These are phyloP conservation scores for Neofusicoccum sp. DNA, from an alignment of 2,329 filamentous ascomycete species.

Conservation along the genomic window DNA sequence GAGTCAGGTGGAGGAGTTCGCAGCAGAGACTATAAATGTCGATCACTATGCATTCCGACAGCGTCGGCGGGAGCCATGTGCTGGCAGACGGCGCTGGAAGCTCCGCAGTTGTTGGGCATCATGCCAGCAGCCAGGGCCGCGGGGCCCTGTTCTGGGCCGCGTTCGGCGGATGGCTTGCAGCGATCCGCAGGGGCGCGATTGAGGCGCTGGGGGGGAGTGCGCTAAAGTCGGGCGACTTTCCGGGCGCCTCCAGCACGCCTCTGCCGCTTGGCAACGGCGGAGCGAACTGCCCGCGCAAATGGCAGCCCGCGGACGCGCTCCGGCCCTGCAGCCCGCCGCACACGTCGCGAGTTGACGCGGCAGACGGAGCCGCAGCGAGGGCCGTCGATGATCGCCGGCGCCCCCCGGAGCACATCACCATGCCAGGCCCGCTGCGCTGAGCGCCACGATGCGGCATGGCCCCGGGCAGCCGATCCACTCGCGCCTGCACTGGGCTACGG, in stretches of 20 bases:
- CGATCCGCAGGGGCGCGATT: not conserved
- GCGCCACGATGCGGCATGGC: not conserved
- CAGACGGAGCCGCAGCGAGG: too few species aligned
- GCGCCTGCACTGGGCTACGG: not conserved
- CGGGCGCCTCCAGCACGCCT: not conserved
- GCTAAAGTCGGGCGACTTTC: slow-evolving; percentile 4
- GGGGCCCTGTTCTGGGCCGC: not conserved
- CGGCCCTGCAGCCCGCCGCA: not conserved
- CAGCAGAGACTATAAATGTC: not conserved
- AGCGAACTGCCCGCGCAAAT: slow-evolving; percentile 5
- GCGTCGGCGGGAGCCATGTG: not conserved
- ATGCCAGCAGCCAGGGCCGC: not conserved
- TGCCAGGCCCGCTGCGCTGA: not conserved
- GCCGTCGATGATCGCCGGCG: too few species aligned
- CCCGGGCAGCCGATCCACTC: not conserved
- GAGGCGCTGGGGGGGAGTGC: not conserved
- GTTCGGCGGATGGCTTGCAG: not conserved
- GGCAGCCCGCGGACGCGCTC: not conserved
- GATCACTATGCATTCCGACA: slow-evolving; percentile 8
- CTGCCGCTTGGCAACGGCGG: not conserved
- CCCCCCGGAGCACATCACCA: too few species aligned
- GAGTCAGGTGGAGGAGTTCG: not conserved
- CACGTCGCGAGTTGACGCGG: too few species aligned
- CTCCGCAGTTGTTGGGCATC: not conserved
- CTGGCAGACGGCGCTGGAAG: not conserved